Evolutionary conservation across 805 yeast genomes (phyloP), one percentile per base, ranked within the genome.

Genomic region (Hagleromyces aurorensis): DNA sequence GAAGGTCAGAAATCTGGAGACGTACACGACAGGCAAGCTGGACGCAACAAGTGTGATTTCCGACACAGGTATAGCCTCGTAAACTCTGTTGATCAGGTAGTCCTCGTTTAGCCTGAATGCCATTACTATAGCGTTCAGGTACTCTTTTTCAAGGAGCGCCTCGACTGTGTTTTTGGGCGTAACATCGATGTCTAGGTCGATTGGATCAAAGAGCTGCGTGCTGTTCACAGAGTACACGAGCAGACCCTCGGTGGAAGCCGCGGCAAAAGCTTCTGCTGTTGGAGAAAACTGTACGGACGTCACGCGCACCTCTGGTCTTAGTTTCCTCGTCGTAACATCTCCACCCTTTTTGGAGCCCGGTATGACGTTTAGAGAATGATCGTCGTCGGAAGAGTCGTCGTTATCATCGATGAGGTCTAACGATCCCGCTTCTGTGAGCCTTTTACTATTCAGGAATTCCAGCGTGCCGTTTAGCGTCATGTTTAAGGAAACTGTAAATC

Each of bases 201-300:
- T 84, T 19, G 98, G 98, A 63, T 91, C 98, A 52, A 91, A 91
- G 16, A 77, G 61, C 28, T 78, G 59, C 7, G 72, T 62, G 28
- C 76, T 77, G 55, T 89, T 93, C 21, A 86, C 71, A 1, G 94
- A 78, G 53, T 72, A 91, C 1, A 91, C 64, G 33, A 86, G 62
- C 25, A 91, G 62, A 6, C 98, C 98, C 55, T 89, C 97, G 0
- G 98, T 91, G 1, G 96, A 78, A 0, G 96, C 91, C 23, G 94
- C 94, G 1, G 94, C 91, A 65, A 91, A 91, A 19, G 93, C 75
- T 13, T 79, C 67, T 2, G 93, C 80, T 0, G 96, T 79, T 12
- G 98, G 98, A 2, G 95, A 83, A 49, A 87, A 91, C 43, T 68
- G 70, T 16, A 91, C 68, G 3, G 79, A 64, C 3, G 84, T 73